Conservation (phyloP, 768 basidiomycete species). For the Trametopsis cervina region DNA sequence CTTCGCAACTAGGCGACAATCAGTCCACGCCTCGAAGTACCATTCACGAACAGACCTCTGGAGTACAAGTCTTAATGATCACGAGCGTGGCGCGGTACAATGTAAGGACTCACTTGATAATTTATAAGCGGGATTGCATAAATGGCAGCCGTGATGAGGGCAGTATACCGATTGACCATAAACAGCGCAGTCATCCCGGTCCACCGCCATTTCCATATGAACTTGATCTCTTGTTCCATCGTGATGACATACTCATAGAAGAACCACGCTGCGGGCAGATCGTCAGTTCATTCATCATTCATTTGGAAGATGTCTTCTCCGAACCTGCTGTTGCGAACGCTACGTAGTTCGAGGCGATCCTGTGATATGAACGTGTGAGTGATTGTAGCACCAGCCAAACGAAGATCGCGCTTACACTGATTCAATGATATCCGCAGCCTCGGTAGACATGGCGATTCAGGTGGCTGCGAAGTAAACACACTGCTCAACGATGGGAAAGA, state of each 20-base stretch:
- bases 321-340: neutral
- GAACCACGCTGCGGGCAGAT: slow-evolving; percentile 14
- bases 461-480: no score
- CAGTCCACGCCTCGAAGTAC: neutral
- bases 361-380: neutral
- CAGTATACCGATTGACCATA: slow-evolving; percentile 6
- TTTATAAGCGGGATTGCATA: neutral
- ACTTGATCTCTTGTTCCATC: neutral
- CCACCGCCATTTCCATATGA: slow-evolving; percentile 2
- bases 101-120: neutral
- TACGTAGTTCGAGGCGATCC: neutral
- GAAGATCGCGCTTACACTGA: no score
- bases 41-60: neutral
- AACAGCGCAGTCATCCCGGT: slow-evolving; percentile 4
- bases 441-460: no score
- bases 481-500: no score
- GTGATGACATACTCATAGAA: slow-evolving; percentile 18
- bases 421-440: no score
- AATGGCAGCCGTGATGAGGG: neutral
- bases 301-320: neutral
- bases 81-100: neutral
- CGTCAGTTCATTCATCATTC: neutral
- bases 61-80: neutral
- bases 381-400: no score
- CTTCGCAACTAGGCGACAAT: neutral